Evolutionary conservation across 805 yeast species (phyloP).

Genomic region (Cyberlindnera mississippiensis): DNA sequence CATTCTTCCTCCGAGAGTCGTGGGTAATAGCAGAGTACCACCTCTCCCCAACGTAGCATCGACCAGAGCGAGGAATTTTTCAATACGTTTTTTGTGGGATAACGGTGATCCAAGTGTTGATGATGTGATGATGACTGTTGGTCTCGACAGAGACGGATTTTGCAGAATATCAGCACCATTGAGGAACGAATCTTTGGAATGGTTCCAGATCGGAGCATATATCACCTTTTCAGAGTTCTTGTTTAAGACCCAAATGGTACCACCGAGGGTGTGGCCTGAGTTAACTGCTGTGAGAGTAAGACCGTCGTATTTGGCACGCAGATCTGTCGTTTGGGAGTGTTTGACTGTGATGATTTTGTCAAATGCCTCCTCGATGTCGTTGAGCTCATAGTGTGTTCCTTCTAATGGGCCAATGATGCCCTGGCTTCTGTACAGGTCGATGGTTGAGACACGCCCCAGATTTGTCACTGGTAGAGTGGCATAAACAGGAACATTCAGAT

Average conservation of each 20-base stretch:
- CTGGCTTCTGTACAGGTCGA: slow-evolving; percentile 70
- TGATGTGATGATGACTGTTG: slow-evolving; percentile 79
- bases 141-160: slow-evolving; percentile 63
- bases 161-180: slow-evolving; percentile 64
- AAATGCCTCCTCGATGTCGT: slow-evolving; percentile 77
- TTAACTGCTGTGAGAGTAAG: slow-evolving; percentile 73
- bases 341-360: slow-evolving; percentile 68
- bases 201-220: slow-evolving; percentile 94
- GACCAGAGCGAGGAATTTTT: slow-evolving; percentile 57
- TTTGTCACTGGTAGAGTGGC: slow-evolving; percentile 89
- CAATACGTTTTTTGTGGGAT: slow-evolving; percentile 60
- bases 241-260: slow-evolving; percentile 79
- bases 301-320: slow-evolving; percentile 58
- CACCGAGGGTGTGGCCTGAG: slow-evolving; percentile 93
- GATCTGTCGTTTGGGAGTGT: slow-evolving; percentile 68
- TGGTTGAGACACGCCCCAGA: slow-evolving; percentile 78
- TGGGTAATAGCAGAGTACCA: slow-evolving; percentile 81
- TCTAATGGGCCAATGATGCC: slow-evolving; percentile 75
- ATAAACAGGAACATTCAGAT: slow-evolving; percentile 67
- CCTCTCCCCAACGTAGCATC: slow-evolving; percentile 66
- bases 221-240: slow-evolving; percentile 76
- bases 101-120: slow-evolving; percentile 61
- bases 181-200: slow-evolving; percentile 80
- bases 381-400: slow-evolving; percentile 53
- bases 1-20: slow-evolving; percentile 74